phyloP scores from a whole-genome alignment of 495 filamentous ascomycete species.

The Penicillium steckii region DNA sequence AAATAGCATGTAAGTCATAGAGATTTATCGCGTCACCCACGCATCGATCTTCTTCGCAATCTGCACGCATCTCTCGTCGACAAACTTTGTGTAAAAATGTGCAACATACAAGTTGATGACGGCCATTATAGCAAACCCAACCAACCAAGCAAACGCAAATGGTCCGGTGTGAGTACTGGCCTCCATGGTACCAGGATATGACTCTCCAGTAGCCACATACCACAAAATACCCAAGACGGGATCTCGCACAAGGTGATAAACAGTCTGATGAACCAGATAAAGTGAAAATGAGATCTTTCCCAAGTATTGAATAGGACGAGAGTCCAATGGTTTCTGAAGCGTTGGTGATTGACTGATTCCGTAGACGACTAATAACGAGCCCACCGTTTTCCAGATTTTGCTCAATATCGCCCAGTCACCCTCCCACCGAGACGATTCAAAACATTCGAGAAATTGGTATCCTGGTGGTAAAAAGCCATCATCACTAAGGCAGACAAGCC shows the following conservation, averaged over 20 bases:
- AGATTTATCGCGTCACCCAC: conserved; percentile 8
- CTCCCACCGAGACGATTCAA: conserved; percentile 12
- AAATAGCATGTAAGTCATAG: background rate
- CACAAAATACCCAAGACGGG: conserved; percentile 14
- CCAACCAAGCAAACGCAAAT: conserved; percentile 15
- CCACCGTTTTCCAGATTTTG: conserved; percentile 14
- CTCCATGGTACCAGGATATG: conserved; percentile 1
- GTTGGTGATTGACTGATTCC: conserved; percentile 19
- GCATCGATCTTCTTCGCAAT: conserved; percentile 9
- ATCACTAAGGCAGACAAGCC: conserved; percentile 11
- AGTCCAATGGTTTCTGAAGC: conserved; percentile 13
- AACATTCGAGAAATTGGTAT: conserved; percentile 6
- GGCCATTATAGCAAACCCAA: conserved; percentile 6
- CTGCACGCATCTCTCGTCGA: conserved; percentile 15
- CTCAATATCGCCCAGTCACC: conserved; percentile 4
- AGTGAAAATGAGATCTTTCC: conserved; percentile 32
- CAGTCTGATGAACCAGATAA: conserved; percentile 20
- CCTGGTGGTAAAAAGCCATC: conserved; percentile 7
- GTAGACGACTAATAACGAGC: conserved; percentile 8
- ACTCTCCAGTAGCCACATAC: conserved; percentile 10
- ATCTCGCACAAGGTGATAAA: conserved; percentile 19
- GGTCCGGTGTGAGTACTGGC: conserved; percentile 4
- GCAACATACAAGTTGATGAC: conserved; percentile 8
- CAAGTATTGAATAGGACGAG: conserved; percentile 22
- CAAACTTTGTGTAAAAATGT: conserved; percentile 6